Evolutionary conservation across 768 basidiomycete genomes (phyloP), one percentile per base, ranked within the genome.

Genomic region (Tricholoma saponaceum): DNA sequence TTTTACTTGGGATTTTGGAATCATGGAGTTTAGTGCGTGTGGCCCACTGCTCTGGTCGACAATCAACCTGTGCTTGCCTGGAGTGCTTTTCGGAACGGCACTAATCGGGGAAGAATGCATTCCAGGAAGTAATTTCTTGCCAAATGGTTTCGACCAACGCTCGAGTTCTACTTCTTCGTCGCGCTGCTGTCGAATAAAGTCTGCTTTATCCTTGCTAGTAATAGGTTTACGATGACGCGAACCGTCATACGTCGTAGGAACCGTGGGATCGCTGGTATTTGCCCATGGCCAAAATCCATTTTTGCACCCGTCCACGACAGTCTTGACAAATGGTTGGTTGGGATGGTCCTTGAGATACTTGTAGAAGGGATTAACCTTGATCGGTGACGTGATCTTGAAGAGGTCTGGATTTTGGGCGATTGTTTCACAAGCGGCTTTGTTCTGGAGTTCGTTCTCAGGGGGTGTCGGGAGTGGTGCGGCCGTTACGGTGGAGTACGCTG

Each of bases 271-370:
- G 9, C 41, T 22, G 0, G 70, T 73, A 3, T 74, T 58, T 5
- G 56, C 75, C 56, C 60, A 76, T 0, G 79, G 79, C 78, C 77
- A 81, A 51, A 80, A 79, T 0, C 79, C 79, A 0, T 72, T 57
- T 0, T 63, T 51, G 0, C 81, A 61, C 0, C 72, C 69, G 0
- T 26, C 2, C 1, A 62, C 53, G 0, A 79, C 70, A 0, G 74
- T 79, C 0, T 56, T 7, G 0, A 80, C 74, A 25, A 76, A 73
- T 64, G 70, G 33, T 69, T 66, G 66, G 60, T 83, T 61, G 43
- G 82, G 75, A 72, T 84, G 68, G 65, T 59, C 61, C 18, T 6
- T 4, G 9, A 62, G 51, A 16, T 64, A 32, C 39, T 57, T 25
- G 23, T 62, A 54, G 23, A 71, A 66, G 0, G 16, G 9, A 8